Evolutionary conservation across 805 yeast genomes (phyloP).

Genomic region (Candida corydali): DNA sequence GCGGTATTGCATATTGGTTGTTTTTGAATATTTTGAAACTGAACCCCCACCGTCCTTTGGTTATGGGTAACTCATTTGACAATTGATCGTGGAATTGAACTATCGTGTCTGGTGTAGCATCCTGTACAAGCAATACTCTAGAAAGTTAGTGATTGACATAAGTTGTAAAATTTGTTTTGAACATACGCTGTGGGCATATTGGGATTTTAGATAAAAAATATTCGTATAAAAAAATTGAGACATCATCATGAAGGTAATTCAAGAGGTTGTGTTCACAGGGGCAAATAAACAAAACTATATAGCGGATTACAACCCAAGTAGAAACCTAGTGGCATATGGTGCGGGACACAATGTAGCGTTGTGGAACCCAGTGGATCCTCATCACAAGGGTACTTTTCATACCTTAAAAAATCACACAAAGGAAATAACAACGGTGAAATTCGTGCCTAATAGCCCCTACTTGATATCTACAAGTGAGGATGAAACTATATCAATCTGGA

Average conservation of each 20-base stretch:
- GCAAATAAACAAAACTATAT: constrained; percentile 65
- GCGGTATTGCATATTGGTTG: constrained; percentile 51
- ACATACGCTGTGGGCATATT: constrained; percentile 39
- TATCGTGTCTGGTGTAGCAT: constrained; percentile 55
- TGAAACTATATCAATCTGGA: constrained; percentile 59
- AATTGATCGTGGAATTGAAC: constrained; percentile 68
- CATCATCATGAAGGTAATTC: constrained; percentile 7
- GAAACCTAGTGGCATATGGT: constrained; percentile 60
- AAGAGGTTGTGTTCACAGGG: constrained; percentile 65
- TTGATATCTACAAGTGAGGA: constrained; percentile 71
- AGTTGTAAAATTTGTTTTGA: neutral
- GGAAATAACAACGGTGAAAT: constrained; percentile 63
- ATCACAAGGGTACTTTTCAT: constrained; percentile 42
- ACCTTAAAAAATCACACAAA: constrained; percentile 61
- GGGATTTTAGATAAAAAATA: neutral
- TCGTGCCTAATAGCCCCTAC: constrained; percentile 38
- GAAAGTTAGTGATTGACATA: too few relatives aligned
- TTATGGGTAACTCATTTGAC: constrained; percentile 60
- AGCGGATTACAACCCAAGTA: constrained; percentile 43
- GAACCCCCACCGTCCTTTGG: constrained; percentile 63
- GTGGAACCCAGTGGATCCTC: constrained; percentile 53
- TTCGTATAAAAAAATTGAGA: neutral
- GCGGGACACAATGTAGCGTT: constrained; percentile 64
- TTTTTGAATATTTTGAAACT: constrained; percentile 65
- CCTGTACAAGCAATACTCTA: constrained; percentile 36